phyloP scores from a whole-genome alignment of 345 rosid species.

The Salix caprea region DNA sequence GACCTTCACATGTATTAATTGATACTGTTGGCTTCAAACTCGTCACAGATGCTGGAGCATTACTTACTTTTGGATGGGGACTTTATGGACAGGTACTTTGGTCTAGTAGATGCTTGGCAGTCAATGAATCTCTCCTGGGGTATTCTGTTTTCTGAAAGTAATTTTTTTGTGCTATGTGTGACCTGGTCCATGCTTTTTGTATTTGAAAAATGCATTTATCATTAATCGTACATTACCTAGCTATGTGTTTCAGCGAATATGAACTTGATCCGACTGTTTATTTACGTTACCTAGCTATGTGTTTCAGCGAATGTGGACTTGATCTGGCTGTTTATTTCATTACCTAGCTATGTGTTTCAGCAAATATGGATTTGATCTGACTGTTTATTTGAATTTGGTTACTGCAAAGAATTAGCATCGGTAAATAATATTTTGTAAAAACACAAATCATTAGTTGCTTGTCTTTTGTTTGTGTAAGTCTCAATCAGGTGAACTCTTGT shows the following conservation, averaged over 20 bases:
- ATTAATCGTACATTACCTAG: neutral
- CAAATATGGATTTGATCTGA: neutral
- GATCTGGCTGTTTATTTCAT: neutral
- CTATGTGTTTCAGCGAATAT: neutral
- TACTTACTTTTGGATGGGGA: conserved; percentile 99
- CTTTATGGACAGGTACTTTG: conserved; percentile 89
- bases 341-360: neutral
- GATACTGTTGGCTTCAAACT: neutral
- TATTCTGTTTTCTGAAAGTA: neutral
- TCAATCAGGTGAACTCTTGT: neutral
- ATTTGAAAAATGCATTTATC: neutral
- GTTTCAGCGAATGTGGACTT: neutral
- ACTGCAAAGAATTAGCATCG: neutral
- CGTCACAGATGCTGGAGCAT: conserved; percentile 86
- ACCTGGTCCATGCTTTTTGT: neutral
- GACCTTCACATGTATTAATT: neutral
- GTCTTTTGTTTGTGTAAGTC: neutral
- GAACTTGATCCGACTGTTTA: neutral
- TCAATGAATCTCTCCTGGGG: neutral
- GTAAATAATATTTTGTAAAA: neutral
- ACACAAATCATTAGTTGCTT: neutral
- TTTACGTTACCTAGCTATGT: too few relatives aligned
- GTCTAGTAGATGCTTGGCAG: neutral
- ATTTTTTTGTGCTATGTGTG: neutral
- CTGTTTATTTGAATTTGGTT: neutral